These are phyloP conservation scores for Vanrija sp. DNA, from an alignment of 1,284 basidiomycete genomes.

Conservation along the genomic window DNA sequence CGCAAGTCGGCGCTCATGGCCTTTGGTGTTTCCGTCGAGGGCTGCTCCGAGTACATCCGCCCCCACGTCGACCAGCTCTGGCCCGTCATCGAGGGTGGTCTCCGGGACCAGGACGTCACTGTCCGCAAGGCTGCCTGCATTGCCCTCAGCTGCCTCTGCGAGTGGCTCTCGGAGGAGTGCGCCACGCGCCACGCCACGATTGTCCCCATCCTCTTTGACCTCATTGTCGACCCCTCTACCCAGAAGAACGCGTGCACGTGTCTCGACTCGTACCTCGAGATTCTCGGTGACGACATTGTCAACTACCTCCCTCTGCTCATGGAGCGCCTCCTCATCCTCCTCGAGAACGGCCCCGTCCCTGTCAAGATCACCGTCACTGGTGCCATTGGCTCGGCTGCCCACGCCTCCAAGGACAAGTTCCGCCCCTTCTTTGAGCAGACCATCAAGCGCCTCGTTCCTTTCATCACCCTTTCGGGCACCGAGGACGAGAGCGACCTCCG, in stretches of 20 bases:
- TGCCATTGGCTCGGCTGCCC: slow-evolving; percentile 95
- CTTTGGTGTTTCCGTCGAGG: slow-evolving; percentile 93
- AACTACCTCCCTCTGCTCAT: slow-evolving; percentile 93
- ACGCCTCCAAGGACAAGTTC: slow-evolving; percentile 92
- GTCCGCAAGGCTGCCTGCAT: slow-evolving; percentile 95
- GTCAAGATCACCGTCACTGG: slow-evolving; percentile 97
- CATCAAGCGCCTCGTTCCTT: slow-evolving; percentile 80
- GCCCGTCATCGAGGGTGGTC: slow-evolving; percentile 88
- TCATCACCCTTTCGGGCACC: slow-evolving; percentile 70
- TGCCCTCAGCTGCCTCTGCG: slow-evolving; percentile 92
- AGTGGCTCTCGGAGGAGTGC: slow-evolving; percentile 96
- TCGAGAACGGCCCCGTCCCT: slow-evolving; percentile 76
- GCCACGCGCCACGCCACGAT: slow-evolving; percentile 76
- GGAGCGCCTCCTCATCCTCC: slow-evolving; percentile 84
- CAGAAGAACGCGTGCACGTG: slow-evolving; percentile 93
- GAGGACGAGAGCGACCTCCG: slow-evolving; percentile 81
- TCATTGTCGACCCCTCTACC: slow-evolving; percentile 82
- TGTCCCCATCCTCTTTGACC: slow-evolving; percentile 83
- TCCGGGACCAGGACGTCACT: slow-evolving; percentile 74
- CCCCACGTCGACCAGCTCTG: slow-evolving; percentile 89
- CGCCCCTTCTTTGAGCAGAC: slow-evolving; percentile 91
- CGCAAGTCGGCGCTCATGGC: slow-evolving; percentile 95
- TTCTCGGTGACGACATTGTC: slow-evolving; percentile 78
- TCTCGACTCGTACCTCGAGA: slow-evolving; percentile 93
- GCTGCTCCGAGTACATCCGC: slow-evolving; percentile 96